phyloP scores from a whole-genome alignment of 164 flowering plant species.

The Buxus sempervirens region DNA sequence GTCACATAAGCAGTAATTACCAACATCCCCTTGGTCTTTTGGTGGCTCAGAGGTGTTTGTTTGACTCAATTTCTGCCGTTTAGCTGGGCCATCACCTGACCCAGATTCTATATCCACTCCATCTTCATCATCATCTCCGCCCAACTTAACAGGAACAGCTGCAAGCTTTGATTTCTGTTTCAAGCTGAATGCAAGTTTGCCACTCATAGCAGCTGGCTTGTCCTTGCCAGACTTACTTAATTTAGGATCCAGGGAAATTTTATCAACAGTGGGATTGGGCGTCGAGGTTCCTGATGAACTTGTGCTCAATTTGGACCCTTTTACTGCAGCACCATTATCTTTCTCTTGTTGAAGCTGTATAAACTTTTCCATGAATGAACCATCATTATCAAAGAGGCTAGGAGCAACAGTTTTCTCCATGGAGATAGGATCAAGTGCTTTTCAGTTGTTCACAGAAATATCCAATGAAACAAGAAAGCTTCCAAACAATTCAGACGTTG shows the following conservation, averaged over 20 bases:
- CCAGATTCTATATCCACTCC: constrained; percentile 37
- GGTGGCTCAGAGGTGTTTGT: constrained; percentile 33
- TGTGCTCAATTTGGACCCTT: constrained; percentile 29
- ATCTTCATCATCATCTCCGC: constrained; percentile 85
- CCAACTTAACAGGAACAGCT: constrained; percentile 71
- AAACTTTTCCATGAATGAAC: constrained; percentile 94
- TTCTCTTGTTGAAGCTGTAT: constrained; percentile 78
- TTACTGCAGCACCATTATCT: constrained; percentile 26
- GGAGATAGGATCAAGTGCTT: constrained; percentile 9
- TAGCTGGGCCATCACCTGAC: constrained; percentile 41
- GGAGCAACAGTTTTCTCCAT: constrained; percentile 66
- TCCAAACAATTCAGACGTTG: constrained; percentile 31
- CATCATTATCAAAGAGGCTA: constrained; percentile 81
- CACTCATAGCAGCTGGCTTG: constrained; percentile 38
- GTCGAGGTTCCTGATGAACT: constrained; percentile 26
- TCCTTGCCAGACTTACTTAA: constrained; percentile 34
- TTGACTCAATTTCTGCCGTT: constrained; percentile 62
- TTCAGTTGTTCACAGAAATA: neutral
- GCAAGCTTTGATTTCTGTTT: constrained; percentile 89
- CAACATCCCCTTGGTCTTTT: constrained; percentile 57
- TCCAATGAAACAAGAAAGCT: constrained; percentile 34
- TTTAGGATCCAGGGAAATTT: constrained; percentile 29
- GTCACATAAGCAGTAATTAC: constrained; percentile 59
- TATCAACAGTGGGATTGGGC: constrained; percentile 31
- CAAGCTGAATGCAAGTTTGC: constrained; percentile 97